Evolutionary conservation across 257 asterid species (phyloP).

Genomic region (Solanum chilense): DNA sequence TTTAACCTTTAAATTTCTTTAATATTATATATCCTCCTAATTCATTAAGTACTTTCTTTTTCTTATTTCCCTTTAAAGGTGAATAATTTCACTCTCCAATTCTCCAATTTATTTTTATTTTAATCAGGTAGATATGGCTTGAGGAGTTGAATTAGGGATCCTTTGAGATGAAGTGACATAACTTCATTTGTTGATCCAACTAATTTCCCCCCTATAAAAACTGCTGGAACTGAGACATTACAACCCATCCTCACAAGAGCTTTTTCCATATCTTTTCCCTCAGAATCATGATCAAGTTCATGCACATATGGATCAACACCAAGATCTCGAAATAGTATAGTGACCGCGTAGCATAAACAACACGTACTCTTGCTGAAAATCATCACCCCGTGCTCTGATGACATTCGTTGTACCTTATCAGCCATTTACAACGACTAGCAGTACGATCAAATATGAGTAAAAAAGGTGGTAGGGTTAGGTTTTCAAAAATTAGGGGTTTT

Average conservation of each 20-base stretch:
- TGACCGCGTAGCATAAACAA: constrained; percentile 65
- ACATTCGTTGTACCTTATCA: constrained; percentile 35
- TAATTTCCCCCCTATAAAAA: constrained; percentile 52
- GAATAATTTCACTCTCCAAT: neutral
- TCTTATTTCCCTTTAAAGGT: neutral
- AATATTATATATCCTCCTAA: neutral
- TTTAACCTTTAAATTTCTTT: neutral
- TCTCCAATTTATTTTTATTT: neutral
- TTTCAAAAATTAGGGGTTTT: neutral
- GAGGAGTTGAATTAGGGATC: constrained; percentile 42
- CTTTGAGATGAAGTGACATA: constrained; percentile 77
- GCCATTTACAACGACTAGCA: constrained; percentile 17
- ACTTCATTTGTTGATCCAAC: constrained; percentile 76
- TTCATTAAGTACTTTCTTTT: neutral
- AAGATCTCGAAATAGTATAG: constrained; percentile 46
- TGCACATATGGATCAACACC: constrained; percentile 29
- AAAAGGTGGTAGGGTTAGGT: neutral
- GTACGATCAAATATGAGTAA: neutral
- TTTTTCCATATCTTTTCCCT: constrained; percentile 56
- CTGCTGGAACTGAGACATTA: constrained; percentile 50
- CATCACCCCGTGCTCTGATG: constrained; percentile 54
- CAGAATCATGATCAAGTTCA: constrained; percentile 48
- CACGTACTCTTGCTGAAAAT: constrained; percentile 68
- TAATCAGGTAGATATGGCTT: constrained; percentile 13
- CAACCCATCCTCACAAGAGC: constrained; percentile 46